Evolutionary conservation across 2,329 filamentous ascomycete genomes (phyloP).

Genomic region (Colletotrichum chrysophilum): DNA sequence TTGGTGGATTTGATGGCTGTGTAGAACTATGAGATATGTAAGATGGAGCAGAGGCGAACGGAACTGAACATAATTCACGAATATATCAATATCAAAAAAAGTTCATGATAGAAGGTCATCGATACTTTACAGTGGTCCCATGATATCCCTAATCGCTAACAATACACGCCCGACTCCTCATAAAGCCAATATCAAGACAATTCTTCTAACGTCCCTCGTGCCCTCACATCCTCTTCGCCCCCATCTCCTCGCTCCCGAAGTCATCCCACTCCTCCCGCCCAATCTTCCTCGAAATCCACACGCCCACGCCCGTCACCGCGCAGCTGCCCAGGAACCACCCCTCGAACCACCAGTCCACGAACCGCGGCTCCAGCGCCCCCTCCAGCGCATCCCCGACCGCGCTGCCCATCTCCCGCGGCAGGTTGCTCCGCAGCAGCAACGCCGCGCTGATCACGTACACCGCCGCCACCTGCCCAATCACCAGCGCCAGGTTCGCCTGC

Average conservation of each 20-base stretch:
- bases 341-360: constrained; percentile 87
- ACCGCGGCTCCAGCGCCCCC: constrained; percentile 74
- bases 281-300: constrained; percentile 74
- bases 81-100: background rate
- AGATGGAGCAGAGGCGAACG: background rate
- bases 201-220: background rate
- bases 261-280: constrained; percentile 64
- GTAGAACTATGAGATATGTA: background rate
- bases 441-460: constrained; percentile 86
- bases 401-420: constrained; percentile 78
- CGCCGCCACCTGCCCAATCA: constrained; percentile 80
- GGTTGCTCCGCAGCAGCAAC: constrained; percentile 76
- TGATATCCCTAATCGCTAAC: background rate
- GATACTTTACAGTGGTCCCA: background rate
- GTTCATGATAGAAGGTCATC: background rate
- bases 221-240: constrained; percentile 14
- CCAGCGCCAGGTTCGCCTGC: constrained; percentile 78
- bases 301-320: constrained; percentile 68
- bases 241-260: constrained; percentile 69
- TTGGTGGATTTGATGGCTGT: background rate
- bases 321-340: constrained; percentile 81
- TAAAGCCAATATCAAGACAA: background rate
- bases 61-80: background rate
- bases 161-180: background rate
- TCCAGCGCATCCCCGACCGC: constrained; percentile 80